These are phyloP conservation scores for Metschnikowia gelsemii DNA, from an alignment of 805 yeast genomes.

Conservation along the genomic window DNA sequence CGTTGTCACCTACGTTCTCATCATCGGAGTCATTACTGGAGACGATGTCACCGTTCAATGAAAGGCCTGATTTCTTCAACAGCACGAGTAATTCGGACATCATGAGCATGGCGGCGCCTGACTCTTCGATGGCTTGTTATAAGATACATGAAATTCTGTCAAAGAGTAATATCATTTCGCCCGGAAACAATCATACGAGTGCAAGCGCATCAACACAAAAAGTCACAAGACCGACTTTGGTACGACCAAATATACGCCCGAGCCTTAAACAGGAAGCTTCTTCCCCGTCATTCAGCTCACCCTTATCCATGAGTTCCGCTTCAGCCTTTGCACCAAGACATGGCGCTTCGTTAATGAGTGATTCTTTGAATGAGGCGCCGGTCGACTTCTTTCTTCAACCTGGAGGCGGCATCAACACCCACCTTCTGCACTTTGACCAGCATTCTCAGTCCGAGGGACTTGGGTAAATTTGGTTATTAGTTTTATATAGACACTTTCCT, in stretches of 20 bases:
- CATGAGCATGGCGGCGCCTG: conserved; percentile 2
- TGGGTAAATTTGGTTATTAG: conserved; percentile 1
- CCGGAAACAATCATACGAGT: not conserved
- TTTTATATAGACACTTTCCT: not conserved
- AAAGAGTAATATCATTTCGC: not conserved
- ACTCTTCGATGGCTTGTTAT: not conserved
- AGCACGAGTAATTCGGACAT: conserved; percentile 6
- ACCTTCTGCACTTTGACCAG: not conserved
- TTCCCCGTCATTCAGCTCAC: conserved; percentile 37
- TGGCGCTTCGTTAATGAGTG: not conserved
- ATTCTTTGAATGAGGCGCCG: conserved; percentile 1
- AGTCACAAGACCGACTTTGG: conserved; percentile 5
- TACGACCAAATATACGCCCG: conserved; percentile 13
- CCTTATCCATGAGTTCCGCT: conserved; percentile 32
- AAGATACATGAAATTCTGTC: not conserved
- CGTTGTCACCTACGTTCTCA: conserved; percentile 23
- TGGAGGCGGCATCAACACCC: not conserved
- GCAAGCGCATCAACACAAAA: not conserved
- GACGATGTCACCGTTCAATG: conserved; percentile 26
- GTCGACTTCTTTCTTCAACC: conserved; percentile 4
- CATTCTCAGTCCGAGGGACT: not conserved
- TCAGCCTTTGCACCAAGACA: conserved; percentile 9
- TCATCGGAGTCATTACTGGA: conserved; percentile 34
- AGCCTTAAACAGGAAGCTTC: conserved; percentile 17
- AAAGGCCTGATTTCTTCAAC: conserved; percentile 28